Conservation (phyloP, 1,284 basidiomycete genomes). For the Irpex sp. region DNA sequence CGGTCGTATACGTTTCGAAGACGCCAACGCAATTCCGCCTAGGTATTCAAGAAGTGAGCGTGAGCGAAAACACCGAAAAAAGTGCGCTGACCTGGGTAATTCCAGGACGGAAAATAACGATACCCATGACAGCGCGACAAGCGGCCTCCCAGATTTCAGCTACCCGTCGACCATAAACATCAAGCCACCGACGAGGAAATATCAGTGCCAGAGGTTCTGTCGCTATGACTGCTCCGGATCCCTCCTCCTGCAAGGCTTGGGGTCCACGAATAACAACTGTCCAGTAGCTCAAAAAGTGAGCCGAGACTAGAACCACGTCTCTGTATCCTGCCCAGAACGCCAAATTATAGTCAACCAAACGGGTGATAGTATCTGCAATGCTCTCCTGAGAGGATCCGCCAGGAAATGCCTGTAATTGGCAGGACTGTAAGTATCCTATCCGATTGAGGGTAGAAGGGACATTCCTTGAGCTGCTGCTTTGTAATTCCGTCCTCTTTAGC, state of each 20-base stretch:
- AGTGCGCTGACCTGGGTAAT: conserved; percentile 62
- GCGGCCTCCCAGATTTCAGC: conserved; percentile 67
- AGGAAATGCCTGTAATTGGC: not conserved
- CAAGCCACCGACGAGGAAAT: conserved; percentile 75
- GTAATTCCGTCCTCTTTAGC: conserved; percentile 44
- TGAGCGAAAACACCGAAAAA: not conserved
- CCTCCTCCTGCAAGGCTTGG: not conserved
- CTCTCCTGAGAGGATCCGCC: not conserved
- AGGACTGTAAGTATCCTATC: not conserved
- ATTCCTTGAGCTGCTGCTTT: conserved; percentile 45
- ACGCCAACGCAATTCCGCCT: conserved; percentile 69
- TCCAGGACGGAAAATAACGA: conserved; percentile 68
- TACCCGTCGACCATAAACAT: conserved; percentile 63
- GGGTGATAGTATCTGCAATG: conserved; percentile 28
- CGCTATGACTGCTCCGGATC: not conserved
- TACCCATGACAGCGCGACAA: conserved; percentile 60
- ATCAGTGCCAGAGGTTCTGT: conserved; percentile 27
- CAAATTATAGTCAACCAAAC: conserved; percentile 33
- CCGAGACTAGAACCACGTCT: conserved; percentile 42
- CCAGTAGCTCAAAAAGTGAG: conserved; percentile 52
- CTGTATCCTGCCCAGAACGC: conserved; percentile 70
- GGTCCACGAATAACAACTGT: conserved; percentile 42
- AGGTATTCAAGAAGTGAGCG: conserved; percentile 3
- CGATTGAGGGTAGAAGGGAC: not conserved
- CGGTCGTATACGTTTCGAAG: conserved; percentile 69